Base-by-base conservation (phyloP, 176 grass and related monocot species). In the Avena eriantha region DNA sequence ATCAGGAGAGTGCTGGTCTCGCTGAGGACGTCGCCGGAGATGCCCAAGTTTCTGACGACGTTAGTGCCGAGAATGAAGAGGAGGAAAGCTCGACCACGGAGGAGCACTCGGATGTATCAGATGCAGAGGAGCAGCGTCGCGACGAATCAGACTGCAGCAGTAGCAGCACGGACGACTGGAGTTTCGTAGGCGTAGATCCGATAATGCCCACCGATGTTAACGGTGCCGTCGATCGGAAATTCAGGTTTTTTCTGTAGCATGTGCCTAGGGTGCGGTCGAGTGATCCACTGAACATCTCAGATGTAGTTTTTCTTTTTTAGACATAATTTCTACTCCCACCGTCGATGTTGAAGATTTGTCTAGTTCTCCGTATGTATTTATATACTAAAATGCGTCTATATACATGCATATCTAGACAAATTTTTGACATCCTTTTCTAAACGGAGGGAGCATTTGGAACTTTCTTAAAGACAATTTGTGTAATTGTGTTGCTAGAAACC, bases 111-210 rank as follows among this genome's bases (percentile, higher is more conserved):
- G 36, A 69, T n/a, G 41, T 22, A 34, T 59, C 83, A 16, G 78
- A 85, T 48, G 47, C 82, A 56, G 76, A 84, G 77, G 58, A 82
- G 41, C 71, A 69, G 21, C 35, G 19, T 21, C 2, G 19, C 0
- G 7, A 53, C 82, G 88, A 69, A 82, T 33, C 9, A 34, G 36
- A 70, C 58, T 19, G 0, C 48, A 50, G 75, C 73, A 61, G 41
- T 8, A 36, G 51, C 65, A 39, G 24, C 59, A 73, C n/a, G 22
- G 79, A 86, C 8, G 15, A 22, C 54, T 86, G 84, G 88, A 74
- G 77, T 6, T 54, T 90, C 0, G 33, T 90, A 63, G 73, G 78
- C 22, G 60, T 19, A 9, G 33, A 78, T 33, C 61, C 41, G 34
- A 48, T 17, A 31, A 54, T 79, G 84, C 22, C 31, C 26, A 16